Evolutionary conservation across 2,329 filamentous ascomycete genomes (phyloP).

Genomic region (Aspergillus latus): DNA sequence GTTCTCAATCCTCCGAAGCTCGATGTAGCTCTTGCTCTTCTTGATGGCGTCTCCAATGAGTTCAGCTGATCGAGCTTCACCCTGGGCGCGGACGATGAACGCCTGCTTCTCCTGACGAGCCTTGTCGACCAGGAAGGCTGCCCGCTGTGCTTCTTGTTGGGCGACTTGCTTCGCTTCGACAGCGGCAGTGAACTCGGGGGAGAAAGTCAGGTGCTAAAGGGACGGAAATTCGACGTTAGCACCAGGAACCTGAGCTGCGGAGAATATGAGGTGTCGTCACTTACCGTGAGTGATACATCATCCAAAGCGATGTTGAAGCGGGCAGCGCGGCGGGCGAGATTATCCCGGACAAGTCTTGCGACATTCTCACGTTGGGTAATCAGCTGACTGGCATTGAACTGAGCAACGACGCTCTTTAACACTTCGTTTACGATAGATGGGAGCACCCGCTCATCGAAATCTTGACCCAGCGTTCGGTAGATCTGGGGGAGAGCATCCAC

Average conservation of each 20-base stretch:
- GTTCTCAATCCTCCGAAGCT: constrained; percentile 97
- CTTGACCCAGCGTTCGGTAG: constrained; percentile 89
- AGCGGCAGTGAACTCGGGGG: constrained; percentile 67
- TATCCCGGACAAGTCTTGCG: constrained; percentile 84
- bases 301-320: constrained; percentile 97
- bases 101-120: constrained; percentile 99
- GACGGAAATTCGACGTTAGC: constrained; percentile 8
- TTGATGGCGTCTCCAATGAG: constrained; percentile 99
- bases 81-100: constrained; percentile 96
- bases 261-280: constrained; percentile 27
- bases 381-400: constrained; percentile 97
- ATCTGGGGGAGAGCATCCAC: constrained; percentile 91
- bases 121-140: constrained; percentile 97
- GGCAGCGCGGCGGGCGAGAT: constrained; percentile 83
- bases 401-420: constrained; percentile 95
- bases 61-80: constrained; percentile 96
- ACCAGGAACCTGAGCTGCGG: neutral
- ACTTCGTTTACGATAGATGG: constrained; percentile 99
- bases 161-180: constrained; percentile 70
- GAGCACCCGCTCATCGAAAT: constrained; percentile 95
- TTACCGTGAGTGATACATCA: constrained; percentile 92
- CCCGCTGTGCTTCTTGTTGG: constrained; percentile 91
- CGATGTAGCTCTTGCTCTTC: constrained; percentile 96
- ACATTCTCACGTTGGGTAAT: constrained; percentile 99
- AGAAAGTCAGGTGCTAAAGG: constrained; percentile 64